Evolutionary conservation across 495 filamentous ascomycete species (phyloP).

Genomic region (Chaetomidium leptoderma): DNA sequence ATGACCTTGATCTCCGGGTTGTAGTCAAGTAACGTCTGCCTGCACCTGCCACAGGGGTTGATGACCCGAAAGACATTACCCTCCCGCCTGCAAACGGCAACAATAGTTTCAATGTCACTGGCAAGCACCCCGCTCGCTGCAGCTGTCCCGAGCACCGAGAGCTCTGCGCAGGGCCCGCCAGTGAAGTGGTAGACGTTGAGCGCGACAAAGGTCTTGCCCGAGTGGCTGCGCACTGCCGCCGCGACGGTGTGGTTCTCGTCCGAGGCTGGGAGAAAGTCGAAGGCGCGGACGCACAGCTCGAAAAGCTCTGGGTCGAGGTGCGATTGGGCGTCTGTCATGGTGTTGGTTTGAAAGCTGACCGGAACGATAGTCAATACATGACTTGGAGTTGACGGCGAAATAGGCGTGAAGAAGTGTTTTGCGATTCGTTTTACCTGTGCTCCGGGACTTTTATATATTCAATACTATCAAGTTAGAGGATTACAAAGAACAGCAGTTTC

Average conservation of each 20-base stretch:
- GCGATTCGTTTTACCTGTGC: too few species aligned
- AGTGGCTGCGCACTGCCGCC: not conserved
- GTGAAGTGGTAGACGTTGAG: conserved; percentile 17
- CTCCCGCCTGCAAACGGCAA: conserved; percentile 4
- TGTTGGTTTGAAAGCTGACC: not conserved
- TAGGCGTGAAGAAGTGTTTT: too few species aligned
- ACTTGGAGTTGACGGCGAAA: too few species aligned
- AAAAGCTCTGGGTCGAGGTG: conserved; percentile 5
- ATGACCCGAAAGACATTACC: conserved; percentile 1
- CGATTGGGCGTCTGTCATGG: not conserved
- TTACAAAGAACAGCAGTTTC: too few species aligned
- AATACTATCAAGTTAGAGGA: too few species aligned
- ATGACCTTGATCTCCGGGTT: conserved; percentile 14
- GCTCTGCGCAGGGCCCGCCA: conserved; percentile 16
- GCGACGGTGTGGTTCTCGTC: conserved; percentile 16
- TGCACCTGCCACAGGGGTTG: conserved; percentile 17
- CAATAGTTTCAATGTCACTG: conserved; percentile 10
- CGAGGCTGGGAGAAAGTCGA: not conserved
- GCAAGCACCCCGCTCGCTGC: conserved; percentile 13
- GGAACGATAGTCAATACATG: too few species aligned
- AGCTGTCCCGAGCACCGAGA: conserved; percentile 8
- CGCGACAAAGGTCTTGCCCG: conserved; percentile 11
- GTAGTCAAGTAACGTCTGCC: conserved; percentile 14
- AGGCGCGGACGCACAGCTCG: not conserved
- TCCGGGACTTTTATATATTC: too few species aligned